Evolutionary conservation across 1,284 basidiomycete genomes (phyloP).

Genomic region (Ustilago trichophora): DNA sequence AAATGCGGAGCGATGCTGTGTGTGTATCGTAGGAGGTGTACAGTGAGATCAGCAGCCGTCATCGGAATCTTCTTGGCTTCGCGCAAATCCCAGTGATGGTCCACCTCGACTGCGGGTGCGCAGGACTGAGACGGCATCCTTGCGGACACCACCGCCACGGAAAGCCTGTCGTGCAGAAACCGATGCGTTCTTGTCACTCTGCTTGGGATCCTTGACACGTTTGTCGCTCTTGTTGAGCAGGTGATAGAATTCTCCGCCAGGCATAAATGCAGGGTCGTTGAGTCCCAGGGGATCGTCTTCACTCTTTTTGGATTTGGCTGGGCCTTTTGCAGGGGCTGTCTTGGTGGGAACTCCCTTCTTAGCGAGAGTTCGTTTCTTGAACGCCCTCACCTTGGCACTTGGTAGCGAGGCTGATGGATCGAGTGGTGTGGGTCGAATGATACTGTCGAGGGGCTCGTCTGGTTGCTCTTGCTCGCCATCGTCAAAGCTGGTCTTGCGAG

Average conservation of each 20-base stretch:
- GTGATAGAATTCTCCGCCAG: conserved; percentile 56
- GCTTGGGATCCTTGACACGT: conserved; percentile 18
- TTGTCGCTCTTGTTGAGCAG: conserved; percentile 33
- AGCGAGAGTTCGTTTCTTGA: conserved; percentile 45
- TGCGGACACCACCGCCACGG: conserved; percentile 37
- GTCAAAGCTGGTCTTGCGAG: conserved; percentile 42
- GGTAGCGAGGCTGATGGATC: conserved; percentile 47
- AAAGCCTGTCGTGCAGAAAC: conserved; percentile 24
- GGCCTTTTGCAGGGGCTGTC: conserved; percentile 5
- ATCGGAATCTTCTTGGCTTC: conserved; percentile 36
- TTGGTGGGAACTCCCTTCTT: conserved; percentile 7
- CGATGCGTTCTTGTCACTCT: conserved; percentile 4
- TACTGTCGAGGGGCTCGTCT: conserved; percentile 30
- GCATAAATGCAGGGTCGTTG: conserved; percentile 58
- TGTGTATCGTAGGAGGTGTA: neutral
- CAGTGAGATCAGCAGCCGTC: conserved; percentile 11
- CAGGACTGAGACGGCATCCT: conserved; percentile 35
- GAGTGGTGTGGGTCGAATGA: conserved; percentile 28
- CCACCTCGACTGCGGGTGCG: conserved; percentile 35
- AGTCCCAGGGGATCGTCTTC: conserved; percentile 60
- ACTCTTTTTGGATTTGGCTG: conserved; percentile 19
- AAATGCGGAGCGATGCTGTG: neutral
- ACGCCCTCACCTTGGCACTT: conserved; percentile 44
- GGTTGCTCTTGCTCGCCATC: conserved; percentile 22
- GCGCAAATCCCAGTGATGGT: conserved; percentile 39